Evolutionary conservation across 2,329 filamentous ascomycete genomes (phyloP).

Genomic region (Chaetoscypha palmicola): DNA sequence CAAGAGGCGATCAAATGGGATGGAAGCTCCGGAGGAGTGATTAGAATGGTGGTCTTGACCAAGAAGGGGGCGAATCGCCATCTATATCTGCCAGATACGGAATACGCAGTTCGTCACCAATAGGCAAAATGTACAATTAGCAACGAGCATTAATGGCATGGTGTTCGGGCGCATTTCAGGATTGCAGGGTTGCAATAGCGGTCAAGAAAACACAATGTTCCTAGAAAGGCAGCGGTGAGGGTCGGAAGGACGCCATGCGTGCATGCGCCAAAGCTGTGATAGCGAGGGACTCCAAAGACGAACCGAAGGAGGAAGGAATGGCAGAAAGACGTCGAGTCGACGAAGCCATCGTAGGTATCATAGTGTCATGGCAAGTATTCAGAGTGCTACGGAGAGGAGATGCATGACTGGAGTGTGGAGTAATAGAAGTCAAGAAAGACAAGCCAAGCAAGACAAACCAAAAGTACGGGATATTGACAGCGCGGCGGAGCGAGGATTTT

Average conservation of each 20-base stretch:
- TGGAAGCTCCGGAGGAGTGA: constrained; percentile 95
- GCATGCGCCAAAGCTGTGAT: background rate
- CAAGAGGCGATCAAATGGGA: constrained; percentile 99
- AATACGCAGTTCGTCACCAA: constrained; percentile 51
- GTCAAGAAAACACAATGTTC: constrained; percentile 8
- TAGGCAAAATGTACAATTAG: constrained; percentile 45
- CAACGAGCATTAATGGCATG: constrained; percentile 26
- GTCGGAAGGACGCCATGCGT: constrained; percentile 5
- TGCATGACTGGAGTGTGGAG: too few relatives aligned
- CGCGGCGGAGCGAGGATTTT: too few relatives aligned
- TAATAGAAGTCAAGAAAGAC: too few relatives aligned
- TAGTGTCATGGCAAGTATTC: too few relatives aligned
- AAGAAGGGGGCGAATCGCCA: constrained; percentile 84
- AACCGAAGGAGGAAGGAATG: too few relatives aligned
- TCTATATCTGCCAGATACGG: constrained; percentile 88
- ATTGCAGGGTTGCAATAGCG: constrained; percentile 13
- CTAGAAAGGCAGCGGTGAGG: constrained; percentile 18
- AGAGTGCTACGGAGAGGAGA: too few relatives aligned
- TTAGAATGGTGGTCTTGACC: constrained; percentile 94
- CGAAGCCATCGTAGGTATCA: too few relatives aligned
- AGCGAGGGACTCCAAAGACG: too few relatives aligned
- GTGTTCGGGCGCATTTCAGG: constrained; percentile 17
- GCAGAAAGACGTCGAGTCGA: too few relatives aligned
- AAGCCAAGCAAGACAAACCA: too few relatives aligned
- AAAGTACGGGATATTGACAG: too few relatives aligned